These are phyloP conservation scores for Capsella rubella DNA, from an alignment of 441 rosid genomes.

Conservation along the genomic window DNA sequence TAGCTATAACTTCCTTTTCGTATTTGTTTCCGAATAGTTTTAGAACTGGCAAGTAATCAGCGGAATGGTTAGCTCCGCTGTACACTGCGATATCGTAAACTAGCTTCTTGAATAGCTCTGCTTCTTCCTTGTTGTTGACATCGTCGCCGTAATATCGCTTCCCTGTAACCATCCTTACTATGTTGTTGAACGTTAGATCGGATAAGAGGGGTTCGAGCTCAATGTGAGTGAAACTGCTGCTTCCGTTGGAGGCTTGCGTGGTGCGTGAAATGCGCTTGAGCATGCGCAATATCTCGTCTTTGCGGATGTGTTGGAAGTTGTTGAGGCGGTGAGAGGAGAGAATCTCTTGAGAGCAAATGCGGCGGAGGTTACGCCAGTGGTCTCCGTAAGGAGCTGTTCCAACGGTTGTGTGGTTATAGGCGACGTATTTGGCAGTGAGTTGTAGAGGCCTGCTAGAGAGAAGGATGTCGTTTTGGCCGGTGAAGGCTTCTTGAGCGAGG, in stretches of 20 bases:
- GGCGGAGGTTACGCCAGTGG: conserved; percentile 44
- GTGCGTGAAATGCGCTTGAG: conserved; percentile 33
- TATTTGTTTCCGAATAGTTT: conserved; percentile 42
- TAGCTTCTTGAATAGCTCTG: conserved; percentile 35
- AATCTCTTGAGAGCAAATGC: conserved; percentile 34
- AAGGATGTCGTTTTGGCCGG: conserved; percentile 41
- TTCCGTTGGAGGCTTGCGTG: conserved; percentile 1
- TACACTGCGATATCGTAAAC: conserved; percentile 30
- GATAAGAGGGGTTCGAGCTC: conserved; percentile 38
- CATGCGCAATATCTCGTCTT: conserved; percentile 39
- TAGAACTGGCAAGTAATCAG: conserved; percentile 58
- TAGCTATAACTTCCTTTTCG: conserved; percentile 38
- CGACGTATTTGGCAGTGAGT: conserved; percentile 35
- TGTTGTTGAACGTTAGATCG: conserved; percentile 43
- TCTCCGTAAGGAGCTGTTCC: conserved; percentile 40
- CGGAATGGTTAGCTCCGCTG: conserved; percentile 46
- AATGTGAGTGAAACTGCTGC: conserved; percentile 8
- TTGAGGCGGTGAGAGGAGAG: conserved; percentile 34
- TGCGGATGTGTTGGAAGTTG: conserved; percentile 34
- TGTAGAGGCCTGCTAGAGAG: conserved; percentile 39
- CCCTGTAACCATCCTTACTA: conserved; percentile 44
- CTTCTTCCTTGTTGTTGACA: conserved; percentile 41
- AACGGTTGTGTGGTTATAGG: conserved; percentile 35
- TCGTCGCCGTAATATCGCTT: conserved; percentile 42
- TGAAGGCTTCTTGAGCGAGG: conserved; percentile 42